These are phyloP conservation scores for Fusarium verticillioides DNA, from an alignment of 2,329 filamentous ascomycete genomes.

Conservation along the genomic window DNA sequence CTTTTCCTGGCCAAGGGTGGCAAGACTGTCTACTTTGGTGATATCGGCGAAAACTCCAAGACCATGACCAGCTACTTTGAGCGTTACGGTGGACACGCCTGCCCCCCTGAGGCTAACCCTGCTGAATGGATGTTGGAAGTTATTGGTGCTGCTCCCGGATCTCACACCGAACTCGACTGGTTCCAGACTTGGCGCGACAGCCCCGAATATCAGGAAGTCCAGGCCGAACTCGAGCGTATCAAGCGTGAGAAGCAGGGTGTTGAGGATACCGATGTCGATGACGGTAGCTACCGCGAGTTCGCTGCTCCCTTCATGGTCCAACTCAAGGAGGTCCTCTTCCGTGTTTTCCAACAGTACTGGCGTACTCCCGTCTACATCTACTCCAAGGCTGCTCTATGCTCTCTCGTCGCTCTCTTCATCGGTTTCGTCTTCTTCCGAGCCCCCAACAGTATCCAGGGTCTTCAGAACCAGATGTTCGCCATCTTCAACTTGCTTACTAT, in stretches of 20 bases:
- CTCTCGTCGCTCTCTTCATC: conserved; percentile 76
- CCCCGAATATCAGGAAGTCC: conserved; percentile 65
- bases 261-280: conserved; percentile 49
- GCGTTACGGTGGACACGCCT: conserved; percentile 72
- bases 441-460: conserved; percentile 76
- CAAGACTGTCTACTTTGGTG: conserved; percentile 83
- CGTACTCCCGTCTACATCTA: conserved; percentile 90
- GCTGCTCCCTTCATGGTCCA: conserved; percentile 79
- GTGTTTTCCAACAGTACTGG: conserved; percentile 94
- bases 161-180: conserved; percentile 73
- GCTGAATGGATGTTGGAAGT: conserved; percentile 82
- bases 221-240: conserved; percentile 67
- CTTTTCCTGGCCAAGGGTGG: conserved; percentile 82
- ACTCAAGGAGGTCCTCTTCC: conserved; percentile 72
- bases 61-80: conserved; percentile 81
- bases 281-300: conserved; percentile 75
- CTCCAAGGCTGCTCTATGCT: conserved; percentile 77
- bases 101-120: conserved; percentile 77
- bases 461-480: conserved; percentile 88
- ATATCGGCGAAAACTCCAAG: conserved; percentile 77
- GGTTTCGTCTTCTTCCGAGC: conserved; percentile 83
- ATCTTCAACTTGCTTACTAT: conserved; percentile 87
- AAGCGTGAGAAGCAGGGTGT: conserved; percentile 58
- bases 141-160: conserved; percentile 72
- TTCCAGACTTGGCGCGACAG: conserved; percentile 69